A percentile compares a stretch with the other conserved stretches of the same genome.
Conservation (phyloP, 208 protist species). For the Leishmania arabica region DNA sequence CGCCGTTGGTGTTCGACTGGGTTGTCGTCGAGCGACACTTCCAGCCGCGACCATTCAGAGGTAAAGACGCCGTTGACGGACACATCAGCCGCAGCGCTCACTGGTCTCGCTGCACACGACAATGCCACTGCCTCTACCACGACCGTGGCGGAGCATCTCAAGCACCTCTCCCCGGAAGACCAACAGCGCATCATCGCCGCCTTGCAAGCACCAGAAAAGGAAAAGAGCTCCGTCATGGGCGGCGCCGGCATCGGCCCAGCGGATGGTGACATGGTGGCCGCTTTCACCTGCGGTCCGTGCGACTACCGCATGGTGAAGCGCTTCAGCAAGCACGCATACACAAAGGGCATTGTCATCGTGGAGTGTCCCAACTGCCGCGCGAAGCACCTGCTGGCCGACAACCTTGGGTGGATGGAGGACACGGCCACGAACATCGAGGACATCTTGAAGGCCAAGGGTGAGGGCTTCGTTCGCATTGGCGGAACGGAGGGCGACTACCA, state of each 20-base stretch:
- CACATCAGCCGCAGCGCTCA: background rate
- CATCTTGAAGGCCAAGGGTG: slow-evolving; percentile 71
- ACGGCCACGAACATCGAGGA: slow-evolving; percentile 84
- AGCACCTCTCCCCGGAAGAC: slow-evolving; percentile 58
- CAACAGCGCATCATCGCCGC: slow-evolving; percentile 62
- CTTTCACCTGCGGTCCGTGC: slow-evolving; percentile 89
- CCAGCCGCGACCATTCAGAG: background rate
- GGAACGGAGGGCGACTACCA: slow-evolving; percentile 54
- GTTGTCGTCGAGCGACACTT: background rate
- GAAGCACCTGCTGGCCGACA: slow-evolving; percentile 91
- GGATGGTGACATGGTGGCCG: slow-evolving; percentile 84
- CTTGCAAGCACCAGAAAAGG: slow-evolving; percentile 45
- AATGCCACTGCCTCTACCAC: slow-evolving; percentile 4
- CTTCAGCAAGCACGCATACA: slow-evolving; percentile 92
- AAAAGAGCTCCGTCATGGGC: slow-evolving; percentile 74
- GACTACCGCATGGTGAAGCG: slow-evolving; percentile 89
- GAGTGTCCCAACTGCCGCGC: slow-evolving; percentile 86
- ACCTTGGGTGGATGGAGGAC: slow-evolving; percentile 90
- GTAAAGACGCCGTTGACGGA: background rate
- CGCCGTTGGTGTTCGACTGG: slow-evolving; percentile 8
- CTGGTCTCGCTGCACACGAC: slow-evolving; percentile 5
- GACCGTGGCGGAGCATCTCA: slow-evolving; percentile 39
- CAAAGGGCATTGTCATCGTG: slow-evolving; percentile 92
- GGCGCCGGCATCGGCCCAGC: slow-evolving; percentile 76
- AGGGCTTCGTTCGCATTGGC: slow-evolving; percentile 71